A percentile compares a stretch with the other conserved stretches of the same genome.
Evolutionary conservation across 1,284 basidiomycete species (phyloP).

Genomic region (Pascua guehoae): DNA sequence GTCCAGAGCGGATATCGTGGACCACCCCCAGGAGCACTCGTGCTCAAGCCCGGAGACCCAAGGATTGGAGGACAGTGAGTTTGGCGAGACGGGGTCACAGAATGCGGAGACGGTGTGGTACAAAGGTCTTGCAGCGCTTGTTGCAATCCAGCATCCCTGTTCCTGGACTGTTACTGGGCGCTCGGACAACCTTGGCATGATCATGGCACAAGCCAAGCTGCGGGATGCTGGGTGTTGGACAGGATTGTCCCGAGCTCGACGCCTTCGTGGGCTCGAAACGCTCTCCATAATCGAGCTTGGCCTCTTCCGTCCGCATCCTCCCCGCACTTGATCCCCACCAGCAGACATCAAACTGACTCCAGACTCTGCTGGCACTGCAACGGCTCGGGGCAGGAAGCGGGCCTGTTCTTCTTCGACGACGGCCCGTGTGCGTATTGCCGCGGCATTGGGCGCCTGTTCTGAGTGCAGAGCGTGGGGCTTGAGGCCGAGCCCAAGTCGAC

Average conservation of each 20-base stretch:
- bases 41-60: conserved; percentile 42
- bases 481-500: not conserved
- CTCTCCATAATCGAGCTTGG: too few species aligned
- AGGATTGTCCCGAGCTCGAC: too few species aligned
- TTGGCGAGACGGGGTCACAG: not conserved
- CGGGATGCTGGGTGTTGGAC: too few species aligned
- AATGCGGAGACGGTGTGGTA: not conserved
- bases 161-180: not conserved
- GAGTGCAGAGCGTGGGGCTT: not conserved
- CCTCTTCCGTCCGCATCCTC: too few species aligned
- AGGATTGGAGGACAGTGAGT: conserved; percentile 44
- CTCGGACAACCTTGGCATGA: too few species aligned
- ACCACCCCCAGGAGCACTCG: conserved; percentile 32
- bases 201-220: too few species aligned
- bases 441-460: conserved; percentile 39
- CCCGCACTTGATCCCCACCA: too few species aligned
- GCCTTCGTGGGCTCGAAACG: too few species aligned
- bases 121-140: not conserved
- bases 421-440: conserved; percentile 34
- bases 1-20: not conserved
- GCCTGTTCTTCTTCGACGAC: conserved; percentile 42
- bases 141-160: not conserved
- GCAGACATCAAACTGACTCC: not conserved
- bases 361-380: conserved; percentile 38
- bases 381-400: conserved; percentile 35